phyloP scores from a whole-genome alignment of 495 filamentous ascomycete genomes.

The Penicillium mononematosum region DNA sequence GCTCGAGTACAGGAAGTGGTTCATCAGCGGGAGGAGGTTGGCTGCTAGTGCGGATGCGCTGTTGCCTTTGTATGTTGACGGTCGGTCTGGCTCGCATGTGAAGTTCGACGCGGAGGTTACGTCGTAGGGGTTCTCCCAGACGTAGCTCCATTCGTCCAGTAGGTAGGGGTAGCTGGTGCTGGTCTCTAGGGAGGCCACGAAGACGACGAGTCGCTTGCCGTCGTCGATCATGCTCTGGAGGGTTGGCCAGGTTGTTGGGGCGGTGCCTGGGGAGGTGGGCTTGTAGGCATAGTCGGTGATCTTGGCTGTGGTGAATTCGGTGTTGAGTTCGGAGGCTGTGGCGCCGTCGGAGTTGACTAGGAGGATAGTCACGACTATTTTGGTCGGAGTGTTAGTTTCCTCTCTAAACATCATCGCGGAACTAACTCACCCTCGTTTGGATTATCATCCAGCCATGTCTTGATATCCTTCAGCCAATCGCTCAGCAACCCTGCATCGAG shows the following conservation, averaged over 20 bases:
- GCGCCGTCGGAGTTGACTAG: conserved; percentile 70
- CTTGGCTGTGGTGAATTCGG: conserved; percentile 56
- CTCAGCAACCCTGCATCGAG: conserved; percentile 66
- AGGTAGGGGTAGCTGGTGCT: conserved; percentile 59
- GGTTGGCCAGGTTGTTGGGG: conserved; percentile 62
- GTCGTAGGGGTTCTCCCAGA: conserved; percentile 79
- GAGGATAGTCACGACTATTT: conserved; percentile 65
- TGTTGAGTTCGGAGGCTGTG: conserved; percentile 51
- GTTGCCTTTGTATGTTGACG: conserved; percentile 40
- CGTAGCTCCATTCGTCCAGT: conserved; percentile 68
- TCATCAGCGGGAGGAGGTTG: conserved; percentile 60
- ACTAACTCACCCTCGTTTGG: conserved; percentile 57
- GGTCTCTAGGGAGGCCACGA: conserved; percentile 55
- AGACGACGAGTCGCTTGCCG: conserved; percentile 64
- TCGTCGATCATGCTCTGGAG: conserved; percentile 62
- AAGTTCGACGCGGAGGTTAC: conserved; percentile 62
- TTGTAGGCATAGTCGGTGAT: conserved; percentile 62
- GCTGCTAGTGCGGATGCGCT: conserved; percentile 46
- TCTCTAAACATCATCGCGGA: neutral
- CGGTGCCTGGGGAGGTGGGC: conserved; percentile 44
- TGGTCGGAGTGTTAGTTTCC: neutral
- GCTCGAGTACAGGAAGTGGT: conserved; percentile 66
- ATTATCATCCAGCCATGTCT: conserved; percentile 65
- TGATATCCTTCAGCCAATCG: conserved; percentile 61
- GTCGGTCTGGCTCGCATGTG: conserved; percentile 64